Evolutionary conservation across 1,284 basidiomycete genomes (phyloP), one percentile per base, ranked within the genome.

Genomic region (Vanrija humicola): DNA sequence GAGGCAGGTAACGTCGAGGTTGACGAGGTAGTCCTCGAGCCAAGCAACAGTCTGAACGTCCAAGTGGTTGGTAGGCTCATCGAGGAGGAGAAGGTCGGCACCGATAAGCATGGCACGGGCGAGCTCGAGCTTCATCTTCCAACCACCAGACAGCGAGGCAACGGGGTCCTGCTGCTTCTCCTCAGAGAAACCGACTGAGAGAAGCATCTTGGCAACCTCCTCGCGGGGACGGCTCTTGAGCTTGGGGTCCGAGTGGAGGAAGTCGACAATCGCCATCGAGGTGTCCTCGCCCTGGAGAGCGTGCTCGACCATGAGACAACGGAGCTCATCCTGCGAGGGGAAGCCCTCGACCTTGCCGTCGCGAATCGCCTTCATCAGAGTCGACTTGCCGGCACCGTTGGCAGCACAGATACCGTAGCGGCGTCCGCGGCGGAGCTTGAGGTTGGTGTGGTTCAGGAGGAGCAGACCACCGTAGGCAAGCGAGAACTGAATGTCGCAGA

Each of bases 91-190:
- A 71, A 97, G 96, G 74, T 97, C 94, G 67, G 93, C 93, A 82
- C 92, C 93, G 90, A 98, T 98, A 57, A 98, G 85, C 82, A 99
- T 96, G 57, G 96, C 96, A 68, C 96, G 87, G 56, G 96, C 96
- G 59, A 98, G 86, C 29, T 95, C 96, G 64, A 98, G 87, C 85
- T 98, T 98, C 96, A 98, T 98, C 84, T 98, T 97, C 96, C 96
- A 98, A 82, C 96, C 96, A 84, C 96, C 96, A 48, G 95, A 98
- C 53, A 99, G 82, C 61, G 86, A 87, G 64, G 92, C 90, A 65
- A 96, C 96, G 44, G 90, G 80, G 65, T 89, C 82, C 66, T 79
- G 80, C 80, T 96, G 93, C 68, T 92, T 86, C 73, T 87, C 88
- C 59, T 87, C 87, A 63, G 80, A 85, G 84, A 97, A 97, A 64